Percentiles rank a stretch among this genome's conserved stretches.
Evolutionary conservation across 2,329 filamentous ascomycete species (phyloP).

Genomic region (Berkeleyomyces rouxiae): DNA sequence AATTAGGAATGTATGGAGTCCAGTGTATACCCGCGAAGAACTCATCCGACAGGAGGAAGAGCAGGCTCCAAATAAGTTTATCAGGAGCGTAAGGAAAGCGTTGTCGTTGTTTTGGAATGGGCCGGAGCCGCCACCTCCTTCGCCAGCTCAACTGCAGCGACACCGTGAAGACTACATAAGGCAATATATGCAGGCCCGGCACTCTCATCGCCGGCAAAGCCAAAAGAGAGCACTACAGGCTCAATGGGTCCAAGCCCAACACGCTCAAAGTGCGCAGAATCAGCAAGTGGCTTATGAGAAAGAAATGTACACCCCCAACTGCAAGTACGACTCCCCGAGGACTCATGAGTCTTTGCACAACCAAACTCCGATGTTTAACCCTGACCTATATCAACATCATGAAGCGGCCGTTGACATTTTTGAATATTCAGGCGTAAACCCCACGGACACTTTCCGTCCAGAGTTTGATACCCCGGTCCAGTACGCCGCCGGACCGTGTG

Average conservation of each 20-base stretch:
- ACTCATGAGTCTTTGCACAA: too few species aligned
- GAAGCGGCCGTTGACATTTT: too few species aligned
- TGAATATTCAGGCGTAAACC: too few species aligned
- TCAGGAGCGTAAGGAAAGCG: not conserved
- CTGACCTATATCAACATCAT: too few species aligned
- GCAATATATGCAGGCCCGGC: not conserved
- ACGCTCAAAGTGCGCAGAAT: too few species aligned
- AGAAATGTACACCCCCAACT: not conserved
- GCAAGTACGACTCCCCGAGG: not conserved
- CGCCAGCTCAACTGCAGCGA: not conserved
- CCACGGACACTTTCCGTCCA: not conserved
- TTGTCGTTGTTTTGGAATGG: not conserved
- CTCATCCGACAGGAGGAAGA: conserved; percentile 5
- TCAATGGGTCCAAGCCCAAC: not conserved
- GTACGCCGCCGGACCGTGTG: not conserved
- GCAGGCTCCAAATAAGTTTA: conserved; percentile 1
- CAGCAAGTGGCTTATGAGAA: not conserved
- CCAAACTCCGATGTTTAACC: too few species aligned
- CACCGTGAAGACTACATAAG: not conserved
- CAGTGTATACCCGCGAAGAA: conserved; percentile 1
- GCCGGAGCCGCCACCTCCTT: not conserved
- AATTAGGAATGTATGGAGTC: conserved; percentile 2
- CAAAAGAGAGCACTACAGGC: not conserved
- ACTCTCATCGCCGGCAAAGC: not conserved
- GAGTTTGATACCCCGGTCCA: not conserved